Evolutionary conservation across 108 stramenopile species (phyloP).

Genomic region (Fistulifera solaris): DNA sequence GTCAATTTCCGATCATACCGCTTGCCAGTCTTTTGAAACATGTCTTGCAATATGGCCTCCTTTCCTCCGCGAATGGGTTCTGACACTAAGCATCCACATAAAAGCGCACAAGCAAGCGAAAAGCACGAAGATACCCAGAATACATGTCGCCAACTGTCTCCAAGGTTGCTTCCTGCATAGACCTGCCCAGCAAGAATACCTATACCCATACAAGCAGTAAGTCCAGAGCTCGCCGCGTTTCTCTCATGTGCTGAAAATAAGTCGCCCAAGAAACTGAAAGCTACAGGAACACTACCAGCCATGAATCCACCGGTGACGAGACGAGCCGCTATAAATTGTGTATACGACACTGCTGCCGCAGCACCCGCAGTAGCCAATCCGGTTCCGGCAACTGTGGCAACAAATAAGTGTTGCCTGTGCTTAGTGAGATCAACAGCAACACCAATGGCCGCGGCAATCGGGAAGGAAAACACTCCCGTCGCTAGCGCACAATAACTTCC

Average conservation of each 20-base stretch:
- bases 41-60: slow-evolving; percentile 50
- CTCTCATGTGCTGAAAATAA: slow-evolving; percentile 53
- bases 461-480: slow-evolving; percentile 50
- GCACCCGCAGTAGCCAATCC: slow-evolving; percentile 31
- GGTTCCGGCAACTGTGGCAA: slow-evolving; percentile 31
- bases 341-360: slow-evolving; percentile 17
- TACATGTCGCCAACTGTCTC: slow-evolving; percentile 41
- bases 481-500: slow-evolving; percentile 53
- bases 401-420: slow-evolving; percentile 20
- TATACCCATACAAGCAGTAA: slow-evolving; percentile 70
- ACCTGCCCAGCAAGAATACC: slow-evolving; percentile 61
- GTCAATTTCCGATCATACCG: slow-evolving; percentile 62
- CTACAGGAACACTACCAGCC: slow-evolving; percentile 56
- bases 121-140: slow-evolving; percentile 36
- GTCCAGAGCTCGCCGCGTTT: slow-evolving; percentile 52
- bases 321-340: slow-evolving; percentile 31
- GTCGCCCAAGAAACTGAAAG: slow-evolving; percentile 62
- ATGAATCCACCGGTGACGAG: slow-evolving; percentile 53
- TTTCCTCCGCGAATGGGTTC: slow-evolving; percentile 66
- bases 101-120: slow-evolving; percentile 20
- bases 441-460: slow-evolving; percentile 46
- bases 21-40: slow-evolving; percentile 34
- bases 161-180: slow-evolving; percentile 38
- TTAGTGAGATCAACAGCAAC: slow-evolving; percentile 39
- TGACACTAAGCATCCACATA: slow-evolving; percentile 36